A percentile compares a stretch with the other conserved stretches of the same genome.
These are phyloP conservation scores for Calonectria leucothoes DNA, from an alignment of 2,329 filamentous ascomycete genomes.

Conservation along the genomic window DNA sequence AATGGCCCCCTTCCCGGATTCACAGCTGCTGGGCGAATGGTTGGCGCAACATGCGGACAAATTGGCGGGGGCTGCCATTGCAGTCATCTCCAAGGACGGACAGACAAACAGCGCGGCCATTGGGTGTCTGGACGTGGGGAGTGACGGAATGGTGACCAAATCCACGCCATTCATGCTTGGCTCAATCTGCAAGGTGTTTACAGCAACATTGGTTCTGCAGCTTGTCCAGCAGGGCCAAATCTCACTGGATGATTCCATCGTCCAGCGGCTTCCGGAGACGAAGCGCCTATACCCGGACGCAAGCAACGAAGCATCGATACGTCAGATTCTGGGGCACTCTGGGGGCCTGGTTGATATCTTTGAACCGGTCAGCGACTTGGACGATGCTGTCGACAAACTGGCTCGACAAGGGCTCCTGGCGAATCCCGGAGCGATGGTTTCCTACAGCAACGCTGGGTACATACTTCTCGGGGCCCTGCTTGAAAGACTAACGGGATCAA, in stretches of 20 bases:
- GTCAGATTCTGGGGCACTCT: not conserved
- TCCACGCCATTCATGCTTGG: slow-evolving; percentile 12
- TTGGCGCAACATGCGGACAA: not conserved
- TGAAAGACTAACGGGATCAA: not conserved
- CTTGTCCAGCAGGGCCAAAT: not conserved
- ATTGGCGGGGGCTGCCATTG: slow-evolving; percentile 2
- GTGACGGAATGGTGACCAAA: not conserved
- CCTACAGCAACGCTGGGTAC: slow-evolving; percentile 13
- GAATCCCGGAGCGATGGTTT: not conserved
- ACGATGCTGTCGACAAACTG: slow-evolving; percentile 5
- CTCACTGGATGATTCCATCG: not conserved
- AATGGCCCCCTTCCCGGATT: not conserved
- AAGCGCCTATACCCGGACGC: not conserved
- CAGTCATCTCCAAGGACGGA: slow-evolving; percentile 11
- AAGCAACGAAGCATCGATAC: not conserved
- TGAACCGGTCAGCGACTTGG: not conserved
- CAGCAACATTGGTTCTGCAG: not conserved
- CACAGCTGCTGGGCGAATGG: not conserved
- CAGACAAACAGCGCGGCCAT: not conserved
- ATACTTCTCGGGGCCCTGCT: not conserved
- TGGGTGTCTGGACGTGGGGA: not conserved
- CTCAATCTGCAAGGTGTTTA: slow-evolving; percentile 11
- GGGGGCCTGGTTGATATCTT: slow-evolving; percentile 13
- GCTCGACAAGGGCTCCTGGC: not conserved
- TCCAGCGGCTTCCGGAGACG: not conserved